Percentiles rank a stretch among this genome's conserved stretches.
Conservation (phyloP, 2,329 filamentous ascomycete genomes). For the Hymenoscyphus linearis region DNA sequence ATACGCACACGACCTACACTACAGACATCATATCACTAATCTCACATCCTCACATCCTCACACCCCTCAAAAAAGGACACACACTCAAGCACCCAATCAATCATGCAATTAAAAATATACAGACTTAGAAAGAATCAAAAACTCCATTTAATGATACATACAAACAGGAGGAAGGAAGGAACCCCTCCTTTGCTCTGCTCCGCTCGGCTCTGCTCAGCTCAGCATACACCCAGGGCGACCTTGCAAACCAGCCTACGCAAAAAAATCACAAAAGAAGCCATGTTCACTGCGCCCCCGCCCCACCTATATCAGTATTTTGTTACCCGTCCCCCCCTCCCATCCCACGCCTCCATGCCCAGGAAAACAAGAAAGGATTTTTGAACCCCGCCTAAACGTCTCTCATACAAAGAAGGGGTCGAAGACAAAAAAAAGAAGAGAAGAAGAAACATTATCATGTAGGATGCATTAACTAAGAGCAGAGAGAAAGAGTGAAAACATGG, state of each 20-base stretch:
- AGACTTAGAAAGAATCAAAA: conserved; percentile 13
- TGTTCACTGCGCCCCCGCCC: too few species aligned
- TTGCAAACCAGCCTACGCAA: neutral
- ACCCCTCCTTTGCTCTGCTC: too few species aligned
- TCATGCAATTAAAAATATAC: neutral
- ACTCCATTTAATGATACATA: conserved; percentile 33
- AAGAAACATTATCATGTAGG: conserved; percentile 31
- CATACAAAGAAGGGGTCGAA: neutral
- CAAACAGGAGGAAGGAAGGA: conserved; percentile 15
- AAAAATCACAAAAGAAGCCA: neutral
- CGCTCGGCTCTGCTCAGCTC: too few species aligned
- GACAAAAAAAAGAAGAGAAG: neutral
- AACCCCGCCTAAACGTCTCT: neutral
- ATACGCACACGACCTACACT: too few species aligned
- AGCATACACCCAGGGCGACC: conserved; percentile 19
- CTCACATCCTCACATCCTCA: neutral
- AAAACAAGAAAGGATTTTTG: neutral
- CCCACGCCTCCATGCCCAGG: neutral
- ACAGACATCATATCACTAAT: neutral
- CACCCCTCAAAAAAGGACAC: neutral
- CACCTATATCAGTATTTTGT: neutral
- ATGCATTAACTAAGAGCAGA: conserved; percentile 29
- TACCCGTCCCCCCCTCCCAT: neutral
- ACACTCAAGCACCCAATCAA: neutral
- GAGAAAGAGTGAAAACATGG: neutral